A percentile compares a stretch with the other conserved stretches of the same genome.
Evolutionary conservation across 306 rosid genomes (phyloP).

Genomic region (Senna tora): DNA sequence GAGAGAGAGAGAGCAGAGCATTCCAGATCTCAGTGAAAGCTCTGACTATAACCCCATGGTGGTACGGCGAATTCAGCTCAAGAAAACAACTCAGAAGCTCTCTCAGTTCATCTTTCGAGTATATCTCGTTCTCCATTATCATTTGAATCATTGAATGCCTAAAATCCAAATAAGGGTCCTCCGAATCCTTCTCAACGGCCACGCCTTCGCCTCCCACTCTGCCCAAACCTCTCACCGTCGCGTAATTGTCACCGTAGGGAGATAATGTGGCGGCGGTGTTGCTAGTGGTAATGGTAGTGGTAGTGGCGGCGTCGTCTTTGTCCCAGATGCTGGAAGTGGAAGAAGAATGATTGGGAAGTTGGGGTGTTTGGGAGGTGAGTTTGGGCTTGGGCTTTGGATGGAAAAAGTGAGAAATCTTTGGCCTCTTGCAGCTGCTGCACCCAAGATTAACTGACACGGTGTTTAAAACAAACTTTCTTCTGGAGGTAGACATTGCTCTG

Average conservation of each 20-base stretch:
- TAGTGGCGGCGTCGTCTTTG: conserved; percentile 34
- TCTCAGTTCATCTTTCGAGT: conserved; percentile 74
- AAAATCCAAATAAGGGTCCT: conserved; percentile 90
- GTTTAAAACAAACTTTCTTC: conserved; percentile 59
- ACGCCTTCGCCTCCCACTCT: conserved; percentile 71
- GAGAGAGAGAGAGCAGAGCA: conserved; percentile 62
- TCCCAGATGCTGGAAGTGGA: conserved; percentile 35
- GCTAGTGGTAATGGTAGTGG: conserved; percentile 32
- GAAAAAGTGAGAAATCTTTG: conserved; percentile 57
- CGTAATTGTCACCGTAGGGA: conserved; percentile 41
- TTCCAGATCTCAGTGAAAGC: conserved; percentile 98
- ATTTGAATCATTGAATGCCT: conserved; percentile 90
- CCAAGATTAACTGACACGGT: conserved; percentile 66
- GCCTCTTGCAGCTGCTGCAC: conserved; percentile 72
- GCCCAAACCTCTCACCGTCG: conserved; percentile 58
- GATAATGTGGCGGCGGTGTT: conserved; percentile 47
- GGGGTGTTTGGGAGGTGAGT: conserved; percentile 39
- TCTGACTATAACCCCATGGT: conserved; percentile 77
- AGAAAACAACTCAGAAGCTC: conserved; percentile 84
- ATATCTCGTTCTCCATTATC: conserved; percentile 93
- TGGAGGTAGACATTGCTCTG: conserved; percentile 60
- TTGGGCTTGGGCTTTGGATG: conserved; percentile 57
- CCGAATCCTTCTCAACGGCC: conserved; percentile 92
- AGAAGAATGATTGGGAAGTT: conserved; percentile 31
- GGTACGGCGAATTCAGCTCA: conserved; percentile 77